Evolutionary conservation across 163 green algal species (phyloP).

Genomic region (Picocystis sp.): DNA sequence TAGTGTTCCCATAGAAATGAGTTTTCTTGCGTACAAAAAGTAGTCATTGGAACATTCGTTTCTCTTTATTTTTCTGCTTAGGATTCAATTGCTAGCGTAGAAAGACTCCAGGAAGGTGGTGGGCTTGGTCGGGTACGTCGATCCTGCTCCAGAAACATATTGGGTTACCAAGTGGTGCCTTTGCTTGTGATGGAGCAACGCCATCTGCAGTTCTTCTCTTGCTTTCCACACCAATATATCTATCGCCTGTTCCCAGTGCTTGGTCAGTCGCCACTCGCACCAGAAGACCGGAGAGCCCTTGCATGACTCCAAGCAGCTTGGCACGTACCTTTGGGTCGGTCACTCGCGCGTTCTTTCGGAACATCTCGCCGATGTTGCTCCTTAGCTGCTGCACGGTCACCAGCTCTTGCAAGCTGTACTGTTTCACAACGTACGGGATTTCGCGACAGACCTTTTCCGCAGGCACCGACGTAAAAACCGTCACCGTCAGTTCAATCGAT

Average conservation of each 20-base stretch:
- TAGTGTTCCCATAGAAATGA: too few relatives aligned
- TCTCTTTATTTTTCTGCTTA: too few relatives aligned
- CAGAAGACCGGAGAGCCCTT: neutral
- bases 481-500: too few relatives aligned
- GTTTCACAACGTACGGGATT: constrained; percentile 12
- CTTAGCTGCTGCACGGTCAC: constrained; percentile 14
- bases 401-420: constrained; percentile 20
- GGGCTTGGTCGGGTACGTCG: too few relatives aligned
- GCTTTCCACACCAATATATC: constrained; percentile 22
- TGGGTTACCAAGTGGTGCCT: constrained; percentile 16
- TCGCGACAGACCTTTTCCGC: constrained; percentile 11
- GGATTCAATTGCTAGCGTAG: too few relatives aligned
- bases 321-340: constrained; percentile 17
- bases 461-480: too few relatives aligned
- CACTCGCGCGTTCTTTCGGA: constrained; percentile 17
- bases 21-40: too few relatives aligned
- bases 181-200: constrained; percentile 19
- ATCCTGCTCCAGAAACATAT: constrained; percentile 2
- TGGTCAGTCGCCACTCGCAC: neutral
- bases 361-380: constrained; percentile 12
- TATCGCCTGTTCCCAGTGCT: constrained; percentile 11
- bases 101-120: too few relatives aligned
- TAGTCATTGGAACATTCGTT: too few relatives aligned
- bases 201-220: constrained; percentile 17
- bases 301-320: neutral